Percentiles rank a stretch among this genome's conserved stretches.
Evolutionary conservation across 2,329 filamentous ascomycete genomes (phyloP).

Genomic region (Aureobasidium subglaciale): DNA sequence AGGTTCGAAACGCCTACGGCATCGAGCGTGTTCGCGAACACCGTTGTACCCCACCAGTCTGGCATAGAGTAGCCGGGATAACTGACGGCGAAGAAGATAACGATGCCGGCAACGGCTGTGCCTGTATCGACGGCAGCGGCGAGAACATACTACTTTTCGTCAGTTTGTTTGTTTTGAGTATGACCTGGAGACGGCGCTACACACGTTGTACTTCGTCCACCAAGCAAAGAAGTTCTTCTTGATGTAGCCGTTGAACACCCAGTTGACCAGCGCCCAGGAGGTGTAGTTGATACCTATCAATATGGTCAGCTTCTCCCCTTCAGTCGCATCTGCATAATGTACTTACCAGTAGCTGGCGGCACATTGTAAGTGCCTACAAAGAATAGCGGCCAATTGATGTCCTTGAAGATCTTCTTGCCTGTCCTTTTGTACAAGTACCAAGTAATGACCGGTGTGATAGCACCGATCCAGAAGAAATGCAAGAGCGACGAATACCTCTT

Average conservation of each 20-base stretch:
- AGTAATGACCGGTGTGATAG: conserved; percentile 37
- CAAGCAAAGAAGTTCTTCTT: conserved; percentile 61
- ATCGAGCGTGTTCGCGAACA: conserved; percentile 33
- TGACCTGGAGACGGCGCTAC: conserved; percentile 64
- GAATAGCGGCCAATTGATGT: conserved; percentile 53
- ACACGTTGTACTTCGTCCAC: conserved; percentile 87
- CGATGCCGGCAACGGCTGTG: conserved; percentile 36
- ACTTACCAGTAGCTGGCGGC: conserved; percentile 55
- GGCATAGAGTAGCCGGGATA: conserved; percentile 32
- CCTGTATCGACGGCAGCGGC: conserved; percentile 39
- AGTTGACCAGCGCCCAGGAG: conserved; percentile 83
- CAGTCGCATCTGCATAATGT: neutral
- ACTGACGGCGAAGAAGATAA: conserved; percentile 40
- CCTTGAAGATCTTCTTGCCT: conserved; percentile 21
- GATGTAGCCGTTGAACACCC: conserved; percentile 71
- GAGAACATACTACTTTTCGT: conserved; percentile 31
- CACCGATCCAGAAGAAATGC: conserved; percentile 48
- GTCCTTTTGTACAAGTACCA: conserved; percentile 36
- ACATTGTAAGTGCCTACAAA: conserved; percentile 64
- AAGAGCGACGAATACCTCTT: conserved; percentile 42
- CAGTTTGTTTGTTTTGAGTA: neutral
- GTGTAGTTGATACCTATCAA: conserved; percentile 71
- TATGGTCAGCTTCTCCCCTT: neutral
- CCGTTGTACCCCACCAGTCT: conserved; percentile 29
- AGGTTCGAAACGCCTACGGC: conserved; percentile 27